Conservation (phyloP, 2,329 filamentous ascomycete genomes). For the Claviceps purpurea region DNA sequence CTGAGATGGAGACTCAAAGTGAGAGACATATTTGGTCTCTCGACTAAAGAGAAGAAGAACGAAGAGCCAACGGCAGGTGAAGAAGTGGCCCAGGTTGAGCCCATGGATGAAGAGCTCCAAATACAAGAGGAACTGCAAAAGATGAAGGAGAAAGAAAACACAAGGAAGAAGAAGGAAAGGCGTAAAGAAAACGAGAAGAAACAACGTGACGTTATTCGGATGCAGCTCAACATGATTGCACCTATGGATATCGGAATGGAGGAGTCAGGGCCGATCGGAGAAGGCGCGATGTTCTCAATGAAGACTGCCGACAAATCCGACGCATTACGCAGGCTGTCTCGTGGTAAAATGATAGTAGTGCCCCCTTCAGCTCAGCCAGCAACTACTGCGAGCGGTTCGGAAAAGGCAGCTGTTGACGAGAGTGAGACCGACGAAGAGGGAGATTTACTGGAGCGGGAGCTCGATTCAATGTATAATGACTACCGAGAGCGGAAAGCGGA, state of each 20-base stretch:
- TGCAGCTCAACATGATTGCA: conserved; percentile 95
- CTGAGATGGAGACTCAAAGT: conserved; percentile 83
- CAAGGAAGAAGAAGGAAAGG: conserved; percentile 70
- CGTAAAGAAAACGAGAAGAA: conserved; percentile 87
- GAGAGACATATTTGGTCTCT: conserved; percentile 79
- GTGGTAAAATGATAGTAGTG: conserved; percentile 65
- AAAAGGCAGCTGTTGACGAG: conserved; percentile 40
- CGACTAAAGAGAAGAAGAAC: conserved; percentile 51
- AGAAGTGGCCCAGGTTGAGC: conserved; percentile 63
- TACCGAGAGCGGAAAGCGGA: conserved; percentile 72
- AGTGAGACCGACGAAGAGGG: conserved; percentile 63
- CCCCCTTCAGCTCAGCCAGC: conserved; percentile 43
- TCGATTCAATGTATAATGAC: conserved; percentile 77
- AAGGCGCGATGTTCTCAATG: conserved; percentile 75
- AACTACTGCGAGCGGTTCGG: conserved; percentile 41
- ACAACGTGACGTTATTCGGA: conserved; percentile 83
- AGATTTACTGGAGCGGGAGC: conserved; percentile 68
- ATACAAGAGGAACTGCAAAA: conserved; percentile 79
- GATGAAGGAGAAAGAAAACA: conserved; percentile 64
- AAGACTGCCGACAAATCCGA: conserved; percentile 68
- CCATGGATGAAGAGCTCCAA: conserved; percentile 88
- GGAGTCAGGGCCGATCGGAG: conserved; percentile 62
- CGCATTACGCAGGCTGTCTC: conserved; percentile 45
- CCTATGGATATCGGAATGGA: conserved; percentile 95
- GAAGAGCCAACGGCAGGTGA: conserved; percentile 28